phyloP scores from a whole-genome alignment of 2,329 filamentous ascomycete species.

The Corinectria fuckeliana region DNA sequence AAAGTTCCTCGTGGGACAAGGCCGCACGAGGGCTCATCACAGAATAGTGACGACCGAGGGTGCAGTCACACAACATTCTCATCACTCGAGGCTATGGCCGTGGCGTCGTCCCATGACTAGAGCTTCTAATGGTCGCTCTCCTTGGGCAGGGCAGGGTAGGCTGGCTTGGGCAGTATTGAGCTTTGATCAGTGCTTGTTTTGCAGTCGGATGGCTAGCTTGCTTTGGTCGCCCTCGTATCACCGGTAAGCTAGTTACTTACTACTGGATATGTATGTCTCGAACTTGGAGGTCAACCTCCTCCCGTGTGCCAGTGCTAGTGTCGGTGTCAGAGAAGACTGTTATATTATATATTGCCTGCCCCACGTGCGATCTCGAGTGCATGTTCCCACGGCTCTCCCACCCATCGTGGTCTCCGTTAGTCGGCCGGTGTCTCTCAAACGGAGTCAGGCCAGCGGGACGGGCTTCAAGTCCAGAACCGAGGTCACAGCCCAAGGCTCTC shows the following conservation, averaged over 20 bases:
- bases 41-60: neutral
- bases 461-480: neutral
- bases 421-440: neutral
- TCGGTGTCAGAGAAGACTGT: no score
- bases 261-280: neutral
- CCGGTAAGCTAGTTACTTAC: no score
- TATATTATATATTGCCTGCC: no score
- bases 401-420: neutral
- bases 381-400: neutral
- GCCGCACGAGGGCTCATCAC: neutral
- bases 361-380: neutral
- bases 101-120: neutral
- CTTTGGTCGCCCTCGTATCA: neutral
- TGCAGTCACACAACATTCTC: neutral
- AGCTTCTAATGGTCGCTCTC: neutral
- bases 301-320: neutral
- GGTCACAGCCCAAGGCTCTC: neutral
- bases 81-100: neutral
- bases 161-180: neutral
- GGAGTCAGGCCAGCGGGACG: neutral
- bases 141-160: neutral
- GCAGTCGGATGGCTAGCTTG: neutral
- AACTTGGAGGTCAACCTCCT: no score
- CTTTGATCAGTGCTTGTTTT: neutral
- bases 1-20: neutral